These are phyloP conservation scores for Calonectria henricotiae DNA, from an alignment of 2,329 filamentous ascomycete species.

Conservation along the genomic window DNA sequence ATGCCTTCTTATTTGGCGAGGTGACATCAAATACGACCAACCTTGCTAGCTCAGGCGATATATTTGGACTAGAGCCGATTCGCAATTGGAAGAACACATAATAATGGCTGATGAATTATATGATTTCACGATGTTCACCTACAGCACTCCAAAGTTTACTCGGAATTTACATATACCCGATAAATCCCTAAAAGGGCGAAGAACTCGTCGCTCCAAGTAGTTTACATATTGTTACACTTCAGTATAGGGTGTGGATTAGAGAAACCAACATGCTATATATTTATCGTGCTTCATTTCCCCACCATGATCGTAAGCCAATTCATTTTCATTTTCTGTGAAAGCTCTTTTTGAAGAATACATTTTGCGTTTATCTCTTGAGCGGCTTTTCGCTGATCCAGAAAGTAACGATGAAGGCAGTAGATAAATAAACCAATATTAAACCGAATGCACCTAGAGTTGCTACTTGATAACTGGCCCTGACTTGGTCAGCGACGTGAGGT, in stretches of 20 bases:
- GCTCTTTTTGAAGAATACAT: not conserved
- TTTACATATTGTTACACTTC: not conserved
- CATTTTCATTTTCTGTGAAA: not conserved
- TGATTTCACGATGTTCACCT: not conserved
- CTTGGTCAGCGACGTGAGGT: constrained; percentile 71
- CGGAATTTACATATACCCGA: constrained; percentile 6
- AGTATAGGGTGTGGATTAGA: not conserved
- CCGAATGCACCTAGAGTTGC: constrained; percentile 62
- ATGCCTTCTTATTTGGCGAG: constrained; percentile 75
- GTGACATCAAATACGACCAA: constrained; percentile 59
- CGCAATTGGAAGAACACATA: constrained; percentile 49
- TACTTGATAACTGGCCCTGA: constrained; percentile 77
- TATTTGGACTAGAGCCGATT: constrained; percentile 72
- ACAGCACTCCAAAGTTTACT: not conserved
- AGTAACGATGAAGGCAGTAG: constrained; percentile 59
- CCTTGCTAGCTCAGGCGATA: constrained; percentile 64
- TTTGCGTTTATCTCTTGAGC: constrained; percentile 58
- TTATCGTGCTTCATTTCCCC: not conserved
- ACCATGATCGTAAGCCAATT: not conserved
- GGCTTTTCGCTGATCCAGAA: constrained; percentile 74
- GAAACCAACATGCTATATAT: not conserved
- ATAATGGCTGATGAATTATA: constrained; percentile 18
- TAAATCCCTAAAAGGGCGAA: constrained; percentile 1
- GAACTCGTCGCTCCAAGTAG: not conserved
- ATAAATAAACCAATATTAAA: constrained; percentile 58